Base-by-base conservation (phyloP, 768 basidiomycete species). In the Pleurotus cornucopiae region DNA sequence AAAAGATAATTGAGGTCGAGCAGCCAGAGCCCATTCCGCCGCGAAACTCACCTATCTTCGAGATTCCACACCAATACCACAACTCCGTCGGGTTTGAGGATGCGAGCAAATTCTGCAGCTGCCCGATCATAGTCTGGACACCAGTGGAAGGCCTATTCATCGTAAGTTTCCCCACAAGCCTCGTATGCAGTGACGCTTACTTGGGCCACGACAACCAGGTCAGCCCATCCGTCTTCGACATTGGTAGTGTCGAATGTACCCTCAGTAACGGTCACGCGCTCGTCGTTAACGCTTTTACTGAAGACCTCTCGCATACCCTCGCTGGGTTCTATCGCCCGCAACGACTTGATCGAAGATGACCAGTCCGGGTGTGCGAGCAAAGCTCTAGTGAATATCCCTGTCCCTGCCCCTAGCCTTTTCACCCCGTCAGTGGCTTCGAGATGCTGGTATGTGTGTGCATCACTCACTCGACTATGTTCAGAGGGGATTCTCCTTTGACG, bases 21-120 rank as follows among this genome's bases (percentile, higher is more conserved):
- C 43, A 23, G 11, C 16, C 30, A 44, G 5, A 34, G 40, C 16
- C 45, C 9, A 12, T 13, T 52, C 39, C 13, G 16, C 1, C 9
- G 18, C 14, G 7, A 12, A 7, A 40, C 71, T 46, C 57, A 85
- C 86, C 88, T 76, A 69, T 93, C 86, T 68, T 97, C 95, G 26
- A 95, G 73, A 71, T 97, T 98, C 95, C 95, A 98, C 46, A 95
- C 83, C 55, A 91, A 77, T 4, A 78, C 85, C 14, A 89, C 77
- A 1, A 78, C 69, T 2, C 91, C 91, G n/a, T 71, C 70, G 0
- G 90, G 88, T 64, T 88, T 89, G 48, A 97, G 76, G 60, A 94
- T 82, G 30, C 92, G 83, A 6, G 83, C 78, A 62, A 96, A 90
- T 66, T 97, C 94, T 0, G 70, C 70, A 16, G 82, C 77, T 0